Conservation (phyloP, 108 stramenopile genomes). For the Pseudonitzschia pungens region DNA sequence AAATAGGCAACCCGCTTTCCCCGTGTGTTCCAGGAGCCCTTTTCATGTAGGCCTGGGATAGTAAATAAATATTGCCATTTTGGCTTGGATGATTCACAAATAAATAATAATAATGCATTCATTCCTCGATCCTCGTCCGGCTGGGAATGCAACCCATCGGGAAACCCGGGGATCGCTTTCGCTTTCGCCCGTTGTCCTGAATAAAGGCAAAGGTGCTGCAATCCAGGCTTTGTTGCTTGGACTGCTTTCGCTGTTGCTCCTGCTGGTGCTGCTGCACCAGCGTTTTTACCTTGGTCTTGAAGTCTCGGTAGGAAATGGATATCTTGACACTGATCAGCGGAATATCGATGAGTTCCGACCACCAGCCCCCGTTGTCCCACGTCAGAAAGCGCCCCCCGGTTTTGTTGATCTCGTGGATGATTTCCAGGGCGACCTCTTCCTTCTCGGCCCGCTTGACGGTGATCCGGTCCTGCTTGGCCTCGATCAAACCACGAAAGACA, state of each 20-base stretch:
- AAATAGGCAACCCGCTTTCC: too few species aligned
- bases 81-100: too few species aligned
- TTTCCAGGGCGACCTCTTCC: not conserved
- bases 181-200: not conserved
- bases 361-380: slow-evolving; percentile 15
- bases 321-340: not conserved
- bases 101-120: too few species aligned
- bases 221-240: not conserved
- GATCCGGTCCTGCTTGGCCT: not conserved
- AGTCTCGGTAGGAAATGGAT: not conserved
- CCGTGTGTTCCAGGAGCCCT: too few species aligned
- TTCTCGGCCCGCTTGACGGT: not conserved
- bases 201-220: not conserved
- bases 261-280: not conserved
- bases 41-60: too few species aligned
- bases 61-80: too few species aligned
- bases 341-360: not conserved
- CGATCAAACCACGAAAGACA: slow-evolving; percentile 14
- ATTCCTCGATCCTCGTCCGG: too few species aligned
- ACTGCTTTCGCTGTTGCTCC: not conserved
- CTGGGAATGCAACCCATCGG: too few species aligned
- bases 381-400: not conserved
- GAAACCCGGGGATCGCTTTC: too few species aligned
- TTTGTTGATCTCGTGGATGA: slow-evolving; percentile 1
- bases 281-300: not conserved